Evolutionary conservation across 192 early-diverging fungal genomes (phyloP).

Genomic region (Gamsiella multidivaricata): DNA sequence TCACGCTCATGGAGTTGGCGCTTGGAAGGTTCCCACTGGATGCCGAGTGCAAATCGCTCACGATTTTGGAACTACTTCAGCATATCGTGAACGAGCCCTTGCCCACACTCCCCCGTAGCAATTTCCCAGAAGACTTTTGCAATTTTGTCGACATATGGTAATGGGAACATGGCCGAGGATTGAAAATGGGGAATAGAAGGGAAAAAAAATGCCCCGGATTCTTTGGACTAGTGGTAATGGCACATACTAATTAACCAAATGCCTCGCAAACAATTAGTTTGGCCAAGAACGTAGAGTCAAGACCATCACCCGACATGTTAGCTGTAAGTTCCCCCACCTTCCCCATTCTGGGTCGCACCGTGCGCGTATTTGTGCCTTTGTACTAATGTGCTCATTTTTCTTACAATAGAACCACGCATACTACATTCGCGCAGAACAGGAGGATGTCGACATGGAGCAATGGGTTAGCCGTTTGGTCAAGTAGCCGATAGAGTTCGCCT

Average conservation of each 20-base stretch:
- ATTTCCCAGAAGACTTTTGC: slow-evolving; percentile 82
- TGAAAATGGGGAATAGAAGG: slow-evolving; percentile 17
- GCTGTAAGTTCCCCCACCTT: slow-evolving; percentile 55
- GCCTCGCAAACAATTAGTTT: no score
- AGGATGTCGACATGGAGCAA: slow-evolving; percentile 73
- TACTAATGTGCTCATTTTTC: slow-evolving; percentile 5
- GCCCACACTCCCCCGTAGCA: slow-evolving; percentile 78
- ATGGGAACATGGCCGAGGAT: slow-evolving; percentile 12
- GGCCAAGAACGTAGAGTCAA: slow-evolving; percentile 63
- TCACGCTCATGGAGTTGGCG: slow-evolving; percentile 84
- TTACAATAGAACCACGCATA: slow-evolving; percentile 66
- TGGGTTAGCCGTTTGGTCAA: slow-evolving; percentile 61
- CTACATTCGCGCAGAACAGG: slow-evolving; percentile 58
- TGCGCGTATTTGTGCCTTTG: neutral
- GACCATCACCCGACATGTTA: slow-evolving; percentile 75
- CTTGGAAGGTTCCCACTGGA: slow-evolving; percentile 79
- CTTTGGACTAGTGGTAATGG: no score
- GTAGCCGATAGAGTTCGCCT: slow-evolving; percentile 16
- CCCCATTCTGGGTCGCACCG: neutral
- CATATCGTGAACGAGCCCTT: slow-evolving; percentile 91
- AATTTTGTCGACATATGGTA: slow-evolving; percentile 83
- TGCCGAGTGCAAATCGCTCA: slow-evolving; percentile 73
- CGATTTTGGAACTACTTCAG: slow-evolving; percentile 93
- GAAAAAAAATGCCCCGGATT: no score
- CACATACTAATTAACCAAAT: no score